Evolutionary conservation across 2,329 filamentous ascomycete genomes (phyloP).

Genomic region (Alternaria infectoria): DNA sequence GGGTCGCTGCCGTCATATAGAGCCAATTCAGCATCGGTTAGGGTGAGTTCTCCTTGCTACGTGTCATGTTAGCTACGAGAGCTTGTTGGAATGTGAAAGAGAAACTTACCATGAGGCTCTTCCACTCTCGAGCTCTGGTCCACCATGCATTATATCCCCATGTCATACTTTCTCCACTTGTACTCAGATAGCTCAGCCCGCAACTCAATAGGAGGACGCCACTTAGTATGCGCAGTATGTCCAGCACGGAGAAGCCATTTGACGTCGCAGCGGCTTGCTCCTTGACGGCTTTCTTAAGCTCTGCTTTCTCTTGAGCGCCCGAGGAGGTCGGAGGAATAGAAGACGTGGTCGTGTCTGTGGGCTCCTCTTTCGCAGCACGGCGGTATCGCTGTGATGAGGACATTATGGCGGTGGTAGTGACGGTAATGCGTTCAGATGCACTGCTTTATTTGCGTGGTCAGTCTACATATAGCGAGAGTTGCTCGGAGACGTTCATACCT

Average conservation of each 20-base stretch:
- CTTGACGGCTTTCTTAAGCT: conserved; percentile 32
- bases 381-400: conserved; percentile 31
- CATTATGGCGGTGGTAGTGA: conserved; percentile 17
- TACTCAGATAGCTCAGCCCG: conserved; percentile 78
- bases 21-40: conserved; percentile 77
- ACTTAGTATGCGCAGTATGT: conserved; percentile 71
- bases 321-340: conserved; percentile 15
- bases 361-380: conserved; percentile 17
- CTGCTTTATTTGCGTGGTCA: neutral
- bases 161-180: conserved; percentile 63
- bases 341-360: conserved; percentile 10
- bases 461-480: neutral
- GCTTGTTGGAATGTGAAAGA: neutral
- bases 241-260: conserved; percentile 54
- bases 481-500: neutral
- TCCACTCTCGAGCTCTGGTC: conserved; percentile 46
- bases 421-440: neutral
- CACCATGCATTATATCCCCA: conserved; percentile 50
- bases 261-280: conserved; percentile 31
- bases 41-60: conserved; percentile 64
- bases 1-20: conserved; percentile 79
- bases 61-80: neutral
- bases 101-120: conserved; percentile 36
- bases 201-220: conserved; percentile 71
- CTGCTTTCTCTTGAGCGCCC: conserved; percentile 29